These are phyloP conservation scores for Rubroshorea leprosula DNA, from an alignment of 345 rosid genomes.

Conservation along the genomic window DNA sequence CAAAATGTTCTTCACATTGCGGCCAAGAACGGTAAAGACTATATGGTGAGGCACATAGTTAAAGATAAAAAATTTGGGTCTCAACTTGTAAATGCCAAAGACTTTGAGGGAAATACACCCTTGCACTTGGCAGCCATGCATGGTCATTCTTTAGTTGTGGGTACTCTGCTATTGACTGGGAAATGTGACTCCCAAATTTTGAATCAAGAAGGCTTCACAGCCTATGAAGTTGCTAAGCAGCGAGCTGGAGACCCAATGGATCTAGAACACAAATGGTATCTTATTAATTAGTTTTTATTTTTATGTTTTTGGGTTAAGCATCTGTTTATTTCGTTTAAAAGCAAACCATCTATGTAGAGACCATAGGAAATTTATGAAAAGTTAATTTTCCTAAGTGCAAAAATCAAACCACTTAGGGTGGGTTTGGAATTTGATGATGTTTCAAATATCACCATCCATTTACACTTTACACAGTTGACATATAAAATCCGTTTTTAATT, in stretches of 20 bases:
- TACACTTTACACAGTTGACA: no score
- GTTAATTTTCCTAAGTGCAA: no score
- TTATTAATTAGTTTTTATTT: not conserved
- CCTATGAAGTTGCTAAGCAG: constrained; percentile 7
- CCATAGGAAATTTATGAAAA: no score
- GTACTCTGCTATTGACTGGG: constrained; percentile 5
- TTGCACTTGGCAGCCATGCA: constrained; percentile 23
- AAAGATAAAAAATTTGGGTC: not conserved
- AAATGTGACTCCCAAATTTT: not conserved
- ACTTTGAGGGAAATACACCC: constrained; percentile 32
- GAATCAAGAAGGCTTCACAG: constrained; percentile 18
- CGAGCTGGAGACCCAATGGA: not conserved
- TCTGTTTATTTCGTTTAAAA: no score
- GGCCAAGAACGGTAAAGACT: constrained; percentile 11
- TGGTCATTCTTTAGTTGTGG: constrained; percentile 13
- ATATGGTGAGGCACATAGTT: constrained; percentile 15
- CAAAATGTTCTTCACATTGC: constrained; percentile 31
- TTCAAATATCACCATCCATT: no score
- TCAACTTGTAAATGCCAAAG: constrained; percentile 17
- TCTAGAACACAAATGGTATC: not conserved
- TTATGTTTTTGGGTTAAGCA: not conserved
- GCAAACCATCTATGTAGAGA: no score
- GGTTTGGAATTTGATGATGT: no score
- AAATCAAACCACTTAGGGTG: no score
- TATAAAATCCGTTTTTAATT: no score